A percentile compares a stretch with the other conserved stretches of the same genome.
phyloP scores from a whole-genome alignment of 1,284 basidiomycete species.

The Cryptococcus wingfieldii region DNA sequence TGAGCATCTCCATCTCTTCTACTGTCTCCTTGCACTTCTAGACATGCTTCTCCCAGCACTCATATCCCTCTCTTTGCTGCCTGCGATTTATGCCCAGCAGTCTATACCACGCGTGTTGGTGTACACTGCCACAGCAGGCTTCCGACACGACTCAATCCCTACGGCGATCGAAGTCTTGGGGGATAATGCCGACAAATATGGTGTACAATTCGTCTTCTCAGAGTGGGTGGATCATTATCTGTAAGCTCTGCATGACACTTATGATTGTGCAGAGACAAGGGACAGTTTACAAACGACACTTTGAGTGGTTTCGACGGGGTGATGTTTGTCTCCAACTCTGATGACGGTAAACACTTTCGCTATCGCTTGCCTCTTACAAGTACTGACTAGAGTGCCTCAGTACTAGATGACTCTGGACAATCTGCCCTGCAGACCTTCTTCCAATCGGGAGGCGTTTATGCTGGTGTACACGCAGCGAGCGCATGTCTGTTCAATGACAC shows the following conservation, averaged over 20 bases:
- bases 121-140: slow-evolving; percentile 44
- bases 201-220: slow-evolving; percentile 61
- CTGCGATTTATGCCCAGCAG: background rate
- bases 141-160: slow-evolving; percentile 71
- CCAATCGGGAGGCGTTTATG: slow-evolving; percentile 51
- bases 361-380: background rate
- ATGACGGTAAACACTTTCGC: slow-evolving; percentile 54
- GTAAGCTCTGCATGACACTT: background rate
- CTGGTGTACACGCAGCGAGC: slow-evolving; percentile 57
- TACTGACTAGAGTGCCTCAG: slow-evolving; percentile 34
- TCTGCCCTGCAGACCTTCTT: slow-evolving; percentile 63
- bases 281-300: slow-evolving; percentile 57
- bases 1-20: background rate
- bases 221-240: slow-evolving; percentile 48
- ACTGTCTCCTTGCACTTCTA: background rate
- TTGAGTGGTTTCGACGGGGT: slow-evolving; percentile 62
- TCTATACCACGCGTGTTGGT: slow-evolving; percentile 33
- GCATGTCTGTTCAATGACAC: slow-evolving; percentile 64
- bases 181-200: slow-evolving; percentile 36
- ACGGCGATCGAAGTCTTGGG: slow-evolving; percentile 59
- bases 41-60: background rate
- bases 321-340: slow-evolving; percentile 67
- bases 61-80: background rate
- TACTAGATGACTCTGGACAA: slow-evolving; percentile 61
- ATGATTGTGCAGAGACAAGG: slow-evolving; percentile 48